These are phyloP conservation scores for Zygosaccharomyces bailii DNA, from an alignment of 805 yeast species.

Conservation along the genomic window DNA sequence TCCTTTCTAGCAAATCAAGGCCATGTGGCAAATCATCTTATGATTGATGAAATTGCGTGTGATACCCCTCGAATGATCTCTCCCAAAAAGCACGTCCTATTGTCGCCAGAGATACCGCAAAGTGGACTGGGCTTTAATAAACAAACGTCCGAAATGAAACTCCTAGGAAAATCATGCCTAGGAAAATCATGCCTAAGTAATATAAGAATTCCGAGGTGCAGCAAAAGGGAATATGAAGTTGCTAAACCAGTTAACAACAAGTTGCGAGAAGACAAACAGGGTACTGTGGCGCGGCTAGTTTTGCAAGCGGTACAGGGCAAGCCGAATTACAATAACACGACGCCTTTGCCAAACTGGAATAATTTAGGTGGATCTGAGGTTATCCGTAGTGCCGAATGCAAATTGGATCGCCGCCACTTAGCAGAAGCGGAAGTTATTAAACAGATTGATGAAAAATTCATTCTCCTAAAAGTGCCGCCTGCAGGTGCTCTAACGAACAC, in stretches of 20 bases:
- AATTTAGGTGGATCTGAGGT: background rate
- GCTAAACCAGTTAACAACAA: background rate
- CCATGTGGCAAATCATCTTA: slow-evolving; percentile 11
- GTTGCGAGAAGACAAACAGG: background rate
- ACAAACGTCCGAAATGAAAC: slow-evolving; percentile 6
- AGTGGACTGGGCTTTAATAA: slow-evolving; percentile 4
- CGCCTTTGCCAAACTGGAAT: background rate
- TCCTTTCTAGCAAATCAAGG: slow-evolving; percentile 31
- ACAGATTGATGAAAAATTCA: slow-evolving; percentile 65
- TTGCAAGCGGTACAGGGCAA: background rate
- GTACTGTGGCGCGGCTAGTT: background rate
- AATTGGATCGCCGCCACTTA: slow-evolving; percentile 21
- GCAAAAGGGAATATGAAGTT: background rate
- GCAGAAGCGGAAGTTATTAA: slow-evolving; percentile 39
- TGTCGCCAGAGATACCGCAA: background rate
- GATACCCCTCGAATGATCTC: too few species aligned
- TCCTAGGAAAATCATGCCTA: too few species aligned
- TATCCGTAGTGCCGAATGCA: background rate
- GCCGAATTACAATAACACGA: background rate
- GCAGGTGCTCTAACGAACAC: slow-evolving; percentile 6
- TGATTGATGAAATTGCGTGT: background rate
- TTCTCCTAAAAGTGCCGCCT: slow-evolving; percentile 41
- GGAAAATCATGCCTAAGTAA: too few species aligned
- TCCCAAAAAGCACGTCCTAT: too few species aligned
- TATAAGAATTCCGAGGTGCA: background rate